phyloP scores from a whole-genome alignment of 2,329 filamentous ascomycete genomes.

The Aaosphaeria arxii region DNA sequence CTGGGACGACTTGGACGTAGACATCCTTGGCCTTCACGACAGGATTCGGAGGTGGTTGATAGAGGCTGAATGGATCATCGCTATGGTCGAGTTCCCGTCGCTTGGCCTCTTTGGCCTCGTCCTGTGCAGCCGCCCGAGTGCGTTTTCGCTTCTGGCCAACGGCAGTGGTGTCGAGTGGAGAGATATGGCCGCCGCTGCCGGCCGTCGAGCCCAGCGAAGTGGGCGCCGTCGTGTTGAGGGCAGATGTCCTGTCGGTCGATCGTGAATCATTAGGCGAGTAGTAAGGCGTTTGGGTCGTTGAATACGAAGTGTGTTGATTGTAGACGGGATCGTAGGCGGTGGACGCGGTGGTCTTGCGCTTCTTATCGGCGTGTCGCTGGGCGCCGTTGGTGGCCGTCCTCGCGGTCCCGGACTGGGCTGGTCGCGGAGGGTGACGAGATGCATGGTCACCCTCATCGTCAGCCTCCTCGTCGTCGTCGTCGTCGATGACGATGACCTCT shows the following conservation, averaged over 20 bases:
- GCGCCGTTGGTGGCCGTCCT: slow-evolving; percentile 41
- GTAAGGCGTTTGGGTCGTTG: slow-evolving; percentile 69
- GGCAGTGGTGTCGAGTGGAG: slow-evolving; percentile 56
- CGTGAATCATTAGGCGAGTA: slow-evolving; percentile 68
- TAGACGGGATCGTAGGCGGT: slow-evolving; percentile 67
- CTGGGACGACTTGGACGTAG: slow-evolving; percentile 56
- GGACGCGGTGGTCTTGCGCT: slow-evolving; percentile 64
- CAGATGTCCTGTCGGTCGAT: slow-evolving; percentile 79
- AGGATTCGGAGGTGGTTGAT: slow-evolving; percentile 82
- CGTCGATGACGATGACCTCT: slow-evolving; percentile 53
- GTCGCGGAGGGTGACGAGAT: slow-evolving; percentile 16
- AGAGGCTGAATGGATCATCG: slow-evolving; percentile 71
- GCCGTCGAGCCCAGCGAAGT: slow-evolving; percentile 75
- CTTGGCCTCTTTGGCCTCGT: slow-evolving; percentile 66
- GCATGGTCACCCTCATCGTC: neutral
- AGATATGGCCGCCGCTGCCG: slow-evolving; percentile 61
- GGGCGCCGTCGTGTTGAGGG: slow-evolving; percentile 79
- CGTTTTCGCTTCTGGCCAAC: slow-evolving; percentile 90
- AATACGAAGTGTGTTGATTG: slow-evolving; percentile 68
- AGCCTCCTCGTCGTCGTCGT: slow-evolving; percentile 40
- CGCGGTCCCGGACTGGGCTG: slow-evolving; percentile 14
- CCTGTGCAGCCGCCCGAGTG: slow-evolving; percentile 75
- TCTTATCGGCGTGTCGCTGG: slow-evolving; percentile 63
- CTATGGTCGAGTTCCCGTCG: slow-evolving; percentile 67
- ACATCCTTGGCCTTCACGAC: slow-evolving; percentile 78